Conservation (phyloP, 345 rosid species). For the Mallotus nudiflorus region DNA sequence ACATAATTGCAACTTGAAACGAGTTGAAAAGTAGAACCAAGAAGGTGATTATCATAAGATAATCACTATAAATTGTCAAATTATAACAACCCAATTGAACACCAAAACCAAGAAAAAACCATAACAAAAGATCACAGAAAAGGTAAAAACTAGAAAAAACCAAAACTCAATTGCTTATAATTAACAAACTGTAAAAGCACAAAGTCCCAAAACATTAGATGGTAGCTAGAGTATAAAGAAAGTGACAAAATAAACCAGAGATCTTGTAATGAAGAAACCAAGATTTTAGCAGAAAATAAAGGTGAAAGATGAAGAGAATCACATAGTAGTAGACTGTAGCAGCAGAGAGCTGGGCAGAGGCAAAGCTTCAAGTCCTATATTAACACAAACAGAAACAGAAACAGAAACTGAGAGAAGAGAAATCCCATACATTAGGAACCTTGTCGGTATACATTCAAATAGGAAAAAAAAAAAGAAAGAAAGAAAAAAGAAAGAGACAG, state of each 20-base stretch:
- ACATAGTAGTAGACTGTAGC: slow-evolving; percentile 17
- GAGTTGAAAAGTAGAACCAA: too few species aligned
- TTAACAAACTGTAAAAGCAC: too few species aligned
- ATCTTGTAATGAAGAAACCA: background rate
- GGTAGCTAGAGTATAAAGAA: background rate
- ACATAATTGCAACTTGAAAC: too few species aligned
- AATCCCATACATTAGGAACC: slow-evolving; percentile 70
- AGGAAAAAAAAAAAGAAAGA: slow-evolving; percentile 14
- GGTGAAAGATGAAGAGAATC: background rate
- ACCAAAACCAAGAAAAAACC: background rate
- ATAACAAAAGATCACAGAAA: background rate
- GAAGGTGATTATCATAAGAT: too few species aligned
- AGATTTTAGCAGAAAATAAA: background rate
- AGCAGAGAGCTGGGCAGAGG: background rate
- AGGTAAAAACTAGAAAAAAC: slow-evolving; percentile 14
- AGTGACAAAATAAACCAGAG: background rate
- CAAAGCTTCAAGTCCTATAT: slow-evolving; percentile 23
- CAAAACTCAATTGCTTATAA: slow-evolving; percentile 26
- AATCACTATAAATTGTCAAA: background rate
- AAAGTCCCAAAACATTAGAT: too few species aligned
- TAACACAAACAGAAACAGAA: slow-evolving; percentile 23
- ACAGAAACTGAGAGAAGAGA: slow-evolving; percentile 29
- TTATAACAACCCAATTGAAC: too few species aligned
- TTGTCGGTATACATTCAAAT: slow-evolving; percentile 56
- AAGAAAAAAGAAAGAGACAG: slow-evolving; percentile 19